Evolutionary conservation across 192 early-diverging fungal species (phyloP).

Genomic region (Phlyctochytrium planicorne): DNA sequence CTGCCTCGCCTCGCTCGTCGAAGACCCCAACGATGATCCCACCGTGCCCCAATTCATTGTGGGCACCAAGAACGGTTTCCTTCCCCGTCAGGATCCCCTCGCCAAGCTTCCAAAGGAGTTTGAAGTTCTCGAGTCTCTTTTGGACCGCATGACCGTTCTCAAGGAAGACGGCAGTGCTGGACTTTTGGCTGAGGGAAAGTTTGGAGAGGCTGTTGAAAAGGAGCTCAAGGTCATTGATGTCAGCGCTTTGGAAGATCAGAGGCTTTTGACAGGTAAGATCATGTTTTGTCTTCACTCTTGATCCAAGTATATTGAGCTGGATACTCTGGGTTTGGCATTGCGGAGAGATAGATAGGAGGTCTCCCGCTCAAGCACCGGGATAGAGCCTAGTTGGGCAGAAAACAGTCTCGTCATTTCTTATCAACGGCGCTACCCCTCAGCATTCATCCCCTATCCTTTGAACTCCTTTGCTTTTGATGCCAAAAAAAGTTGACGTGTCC

Average conservation of each 20-base stretch:
- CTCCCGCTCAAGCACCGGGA: too few species aligned
- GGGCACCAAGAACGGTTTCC: conserved; percentile 48
- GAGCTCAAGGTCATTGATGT: conserved; percentile 76
- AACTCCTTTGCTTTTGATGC: too few species aligned
- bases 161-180: conserved; percentile 66
- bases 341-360: too few species aligned
- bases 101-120: conserved; percentile 67
- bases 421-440: not conserved
- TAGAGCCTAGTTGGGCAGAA: too few species aligned
- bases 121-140: conserved; percentile 63
- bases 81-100: conserved; percentile 66
- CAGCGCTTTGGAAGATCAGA: conserved; percentile 64
- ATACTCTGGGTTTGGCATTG: conserved; percentile 1
- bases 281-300: not conserved
- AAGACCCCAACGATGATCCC: not conserved
- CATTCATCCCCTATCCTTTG: not conserved
- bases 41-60: conserved; percentile 39
- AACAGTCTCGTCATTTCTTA: not conserved
- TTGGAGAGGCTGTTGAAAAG: conserved; percentile 73
- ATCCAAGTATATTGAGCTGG: not conserved
- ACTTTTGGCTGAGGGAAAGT: conserved; percentile 73
- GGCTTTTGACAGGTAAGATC: conserved; percentile 60
- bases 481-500: conserved; percentile 34
- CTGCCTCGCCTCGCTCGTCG: conserved; percentile 1
- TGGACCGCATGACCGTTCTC: conserved; percentile 77